phyloP scores from a whole-genome alignment of 495 filamentous ascomycete species.

The Penicillium riverlandense region DNA sequence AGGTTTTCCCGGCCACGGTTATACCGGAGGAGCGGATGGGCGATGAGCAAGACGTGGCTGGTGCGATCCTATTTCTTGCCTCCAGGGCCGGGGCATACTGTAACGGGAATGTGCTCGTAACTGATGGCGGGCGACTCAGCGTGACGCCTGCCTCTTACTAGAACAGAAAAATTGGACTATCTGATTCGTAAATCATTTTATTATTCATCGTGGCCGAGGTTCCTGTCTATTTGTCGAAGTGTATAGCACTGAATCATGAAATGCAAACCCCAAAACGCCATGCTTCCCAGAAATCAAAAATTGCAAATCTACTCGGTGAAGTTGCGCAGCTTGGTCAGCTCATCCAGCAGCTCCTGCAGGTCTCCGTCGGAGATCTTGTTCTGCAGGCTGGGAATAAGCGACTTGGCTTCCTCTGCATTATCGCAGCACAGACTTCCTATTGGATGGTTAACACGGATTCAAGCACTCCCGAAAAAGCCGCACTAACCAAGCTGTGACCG shows the following conservation, averaged over 20 bases:
- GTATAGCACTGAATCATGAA: not conserved
- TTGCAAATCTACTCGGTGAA: slow-evolving; percentile 36
- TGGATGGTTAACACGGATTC: not conserved
- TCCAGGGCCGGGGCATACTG: slow-evolving; percentile 53
- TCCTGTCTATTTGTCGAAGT: too few relatives aligned
- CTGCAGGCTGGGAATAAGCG: slow-evolving; percentile 81
- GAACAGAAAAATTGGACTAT: too few relatives aligned
- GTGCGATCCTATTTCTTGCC: slow-evolving; percentile 52
- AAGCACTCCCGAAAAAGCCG: not conserved
- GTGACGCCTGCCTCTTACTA: too few relatives aligned
- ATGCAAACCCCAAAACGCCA: slow-evolving; percentile 13
- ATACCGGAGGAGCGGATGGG: slow-evolving; percentile 46
- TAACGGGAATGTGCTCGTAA: slow-evolving; percentile 48
- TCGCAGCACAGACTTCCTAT: slow-evolving; percentile 87
- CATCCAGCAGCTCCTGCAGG: slow-evolving; percentile 77
- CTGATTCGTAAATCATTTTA: too few relatives aligned
- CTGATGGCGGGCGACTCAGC: slow-evolving; percentile 50
- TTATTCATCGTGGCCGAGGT: too few relatives aligned
- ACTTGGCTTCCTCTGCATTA: slow-evolving; percentile 90
- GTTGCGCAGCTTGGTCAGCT: slow-evolving; percentile 73
- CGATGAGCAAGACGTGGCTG: slow-evolving; percentile 54
- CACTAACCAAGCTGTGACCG: slow-evolving; percentile 79
- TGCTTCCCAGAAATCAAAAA: slow-evolving; percentile 3
- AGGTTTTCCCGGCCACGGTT: not conserved
- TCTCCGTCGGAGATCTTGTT: slow-evolving; percentile 85